Evolutionary conservation across 2,329 filamentous ascomycete genomes (phyloP).

Genomic region (Ilyonectria destructans): DNA sequence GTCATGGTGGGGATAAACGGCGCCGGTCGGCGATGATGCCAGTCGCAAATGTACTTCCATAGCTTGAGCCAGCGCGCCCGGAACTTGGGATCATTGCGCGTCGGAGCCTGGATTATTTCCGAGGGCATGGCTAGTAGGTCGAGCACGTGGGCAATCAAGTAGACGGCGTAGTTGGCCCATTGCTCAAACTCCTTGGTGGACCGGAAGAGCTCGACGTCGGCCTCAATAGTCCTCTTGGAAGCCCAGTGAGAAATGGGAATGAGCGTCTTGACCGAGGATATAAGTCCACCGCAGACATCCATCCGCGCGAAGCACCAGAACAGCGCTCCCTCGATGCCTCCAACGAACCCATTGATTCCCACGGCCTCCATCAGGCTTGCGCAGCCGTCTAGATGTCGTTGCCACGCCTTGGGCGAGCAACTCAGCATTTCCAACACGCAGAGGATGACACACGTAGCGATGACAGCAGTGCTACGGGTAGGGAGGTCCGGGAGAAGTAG

Average conservation of each 20-base stretch:
- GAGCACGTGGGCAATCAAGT: slow-evolving; percentile 62
- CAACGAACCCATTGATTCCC: slow-evolving; percentile 66
- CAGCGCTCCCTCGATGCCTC: slow-evolving; percentile 65
- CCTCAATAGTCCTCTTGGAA: slow-evolving; percentile 51
- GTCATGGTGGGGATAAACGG: slow-evolving; percentile 56
- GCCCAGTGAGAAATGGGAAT: slow-evolving; percentile 66
- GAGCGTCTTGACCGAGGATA: slow-evolving; percentile 66
- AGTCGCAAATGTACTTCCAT: slow-evolving; percentile 59
- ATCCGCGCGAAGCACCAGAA: slow-evolving; percentile 72
- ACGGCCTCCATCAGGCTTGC: slow-evolving; percentile 66
- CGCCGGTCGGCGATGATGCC: slow-evolving; percentile 57
- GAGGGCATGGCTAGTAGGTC: slow-evolving; percentile 53
- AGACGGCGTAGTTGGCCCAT: slow-evolving; percentile 68
- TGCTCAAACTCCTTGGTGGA: slow-evolving; percentile 57
- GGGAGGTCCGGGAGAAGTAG: slow-evolving; percentile 64
- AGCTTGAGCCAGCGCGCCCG: slow-evolving; percentile 56
- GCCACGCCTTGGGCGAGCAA: slow-evolving; percentile 65
- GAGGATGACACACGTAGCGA: slow-evolving; percentile 68
- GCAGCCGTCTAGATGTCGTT: slow-evolving; percentile 67
- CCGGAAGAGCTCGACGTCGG: slow-evolving; percentile 55
- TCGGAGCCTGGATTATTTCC: slow-evolving; percentile 34
- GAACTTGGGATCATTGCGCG: slow-evolving; percentile 46
- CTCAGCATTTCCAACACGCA: slow-evolving; percentile 71
- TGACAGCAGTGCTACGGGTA: slow-evolving; percentile 64
- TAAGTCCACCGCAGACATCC: slow-evolving; percentile 69